phyloP scores from a whole-genome alignment of 2,329 filamentous ascomycete genomes.

The Aspergillus hiratsukae region DNA sequence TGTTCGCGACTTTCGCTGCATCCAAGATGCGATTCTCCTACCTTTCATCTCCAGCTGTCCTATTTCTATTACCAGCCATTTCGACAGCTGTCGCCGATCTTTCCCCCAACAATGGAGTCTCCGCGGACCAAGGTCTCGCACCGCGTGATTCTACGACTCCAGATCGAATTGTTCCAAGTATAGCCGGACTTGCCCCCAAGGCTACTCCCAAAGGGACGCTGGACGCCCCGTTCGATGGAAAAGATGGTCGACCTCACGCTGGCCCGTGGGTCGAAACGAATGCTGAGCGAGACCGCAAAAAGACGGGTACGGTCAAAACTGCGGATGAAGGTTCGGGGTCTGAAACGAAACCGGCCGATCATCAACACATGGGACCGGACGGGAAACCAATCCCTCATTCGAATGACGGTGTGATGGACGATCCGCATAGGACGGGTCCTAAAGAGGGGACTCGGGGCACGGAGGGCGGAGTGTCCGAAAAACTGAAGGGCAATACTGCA shows the following conservation, averaged over 20 bases:
- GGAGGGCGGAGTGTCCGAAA: constrained; percentile 83
- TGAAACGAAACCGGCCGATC: constrained; percentile 25
- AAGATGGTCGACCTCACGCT: constrained; percentile 87
- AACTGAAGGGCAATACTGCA: constrained; percentile 71
- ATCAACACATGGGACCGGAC: constrained; percentile 35
- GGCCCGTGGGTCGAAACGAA: constrained; percentile 63
- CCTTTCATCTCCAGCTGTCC: constrained; percentile 27
- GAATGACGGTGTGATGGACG: constrained; percentile 86
- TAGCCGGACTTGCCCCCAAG: constrained; percentile 17
- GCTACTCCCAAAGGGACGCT: constrained; percentile 56
- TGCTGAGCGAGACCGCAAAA: constrained; percentile 45
- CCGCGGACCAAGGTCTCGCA: constrained; percentile 9
- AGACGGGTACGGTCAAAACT: constrained; percentile 31
- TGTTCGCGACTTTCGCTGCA: background rate
- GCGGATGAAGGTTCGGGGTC: constrained; percentile 26
- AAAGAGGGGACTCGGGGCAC: constrained; percentile 85
- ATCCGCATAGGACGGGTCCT: constrained; percentile 68
- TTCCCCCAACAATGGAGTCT: constrained; percentile 10
- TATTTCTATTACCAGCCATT: constrained; percentile 34
- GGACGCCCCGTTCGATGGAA: constrained; percentile 84
- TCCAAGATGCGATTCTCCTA: constrained; percentile 31
- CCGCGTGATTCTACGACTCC: constrained; percentile 8
- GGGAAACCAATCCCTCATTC: constrained; percentile 47
- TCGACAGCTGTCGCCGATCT: constrained; percentile 21
- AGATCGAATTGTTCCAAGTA: constrained; percentile 16